A percentile compares a stretch with the other conserved stretches of the same genome.
Conservation (phyloP, 148 eudicot species). For the Amaranthus hypochondriacus region DNA sequence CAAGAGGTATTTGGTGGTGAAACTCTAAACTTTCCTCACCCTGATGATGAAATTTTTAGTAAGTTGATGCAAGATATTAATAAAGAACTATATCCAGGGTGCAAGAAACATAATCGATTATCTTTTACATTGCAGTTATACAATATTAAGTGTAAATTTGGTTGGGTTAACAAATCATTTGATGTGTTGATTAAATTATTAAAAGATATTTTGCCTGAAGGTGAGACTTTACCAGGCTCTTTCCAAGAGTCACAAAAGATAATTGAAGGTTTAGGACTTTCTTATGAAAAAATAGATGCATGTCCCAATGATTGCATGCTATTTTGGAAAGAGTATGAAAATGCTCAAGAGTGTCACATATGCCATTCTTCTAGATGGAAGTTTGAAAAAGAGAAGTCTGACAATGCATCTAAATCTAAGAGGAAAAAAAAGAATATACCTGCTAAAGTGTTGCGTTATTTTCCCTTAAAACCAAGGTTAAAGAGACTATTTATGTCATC, state of each 20-base stretch:
- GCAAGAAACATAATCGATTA: not conserved
- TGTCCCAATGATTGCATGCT: conserved; percentile 5
- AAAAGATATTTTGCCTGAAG: not conserved
- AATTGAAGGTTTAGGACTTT: not conserved
- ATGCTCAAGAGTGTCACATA: not conserved
- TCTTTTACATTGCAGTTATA: conserved; percentile 7
- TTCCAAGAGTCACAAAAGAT: not conserved
- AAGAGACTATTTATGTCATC: too few species aligned
- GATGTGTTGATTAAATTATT: conserved; percentile 3
- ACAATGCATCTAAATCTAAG: not conserved
- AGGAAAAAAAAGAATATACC: not conserved
- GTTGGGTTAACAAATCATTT: not conserved
- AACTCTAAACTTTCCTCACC: not conserved
- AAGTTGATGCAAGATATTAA: not conserved
- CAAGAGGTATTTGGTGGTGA: not conserved
- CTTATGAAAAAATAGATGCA: conserved; percentile 6
- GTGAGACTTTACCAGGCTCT: not conserved
- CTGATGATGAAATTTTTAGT: not conserved
- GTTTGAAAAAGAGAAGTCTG: not conserved
- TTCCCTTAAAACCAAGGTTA: too few species aligned
- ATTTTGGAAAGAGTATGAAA: not conserved
- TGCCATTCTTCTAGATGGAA: conserved; percentile 16
- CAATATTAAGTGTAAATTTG: not conserved
- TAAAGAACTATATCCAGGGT: conserved; percentile 4
- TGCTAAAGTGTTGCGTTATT: not conserved